Evolutionary conservation across 306 rosid genomes (phyloP).

Genomic region (Malus fusca): DNA sequence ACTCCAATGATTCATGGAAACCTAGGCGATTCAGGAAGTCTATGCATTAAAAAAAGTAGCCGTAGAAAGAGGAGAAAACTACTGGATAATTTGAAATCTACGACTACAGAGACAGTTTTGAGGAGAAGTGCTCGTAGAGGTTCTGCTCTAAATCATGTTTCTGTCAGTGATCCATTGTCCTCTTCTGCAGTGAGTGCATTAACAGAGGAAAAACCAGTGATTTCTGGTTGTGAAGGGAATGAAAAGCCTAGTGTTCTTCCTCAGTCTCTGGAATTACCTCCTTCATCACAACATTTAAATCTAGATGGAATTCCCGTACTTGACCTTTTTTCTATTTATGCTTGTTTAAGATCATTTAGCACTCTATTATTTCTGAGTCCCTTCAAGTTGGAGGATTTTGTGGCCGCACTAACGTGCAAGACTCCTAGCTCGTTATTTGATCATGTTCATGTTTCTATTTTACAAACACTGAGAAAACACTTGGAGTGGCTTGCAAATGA

Average conservation of each 20-base stretch:
- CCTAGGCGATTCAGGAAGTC: slow-evolving; percentile 42
- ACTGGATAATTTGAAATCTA: slow-evolving; percentile 26
- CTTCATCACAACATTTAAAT: slow-evolving; percentile 67
- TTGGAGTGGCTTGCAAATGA: slow-evolving; percentile 81
- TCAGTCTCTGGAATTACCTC: slow-evolving; percentile 60
- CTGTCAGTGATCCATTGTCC: slow-evolving; percentile 30
- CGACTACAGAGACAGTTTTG: slow-evolving; percentile 49
- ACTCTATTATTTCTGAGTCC: slow-evolving; percentile 84
- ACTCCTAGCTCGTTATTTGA: slow-evolving; percentile 67
- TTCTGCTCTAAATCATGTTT: slow-evolving; percentile 38
- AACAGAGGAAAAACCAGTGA: slow-evolving; percentile 46
- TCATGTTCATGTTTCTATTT: slow-evolving; percentile 68
- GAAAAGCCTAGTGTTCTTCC: slow-evolving; percentile 41
- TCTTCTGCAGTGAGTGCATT: slow-evolving; percentile 50
- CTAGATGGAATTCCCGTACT: slow-evolving; percentile 68
- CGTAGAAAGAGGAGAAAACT: slow-evolving; percentile 59
- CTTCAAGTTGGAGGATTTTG: slow-evolving; percentile 87
- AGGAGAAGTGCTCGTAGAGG: slow-evolving; percentile 96
- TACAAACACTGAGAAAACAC: slow-evolving; percentile 76
- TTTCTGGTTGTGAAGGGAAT: slow-evolving; percentile 29
- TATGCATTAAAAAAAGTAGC: slow-evolving; percentile 29
- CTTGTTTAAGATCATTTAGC: slow-evolving; percentile 86
- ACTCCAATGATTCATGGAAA: slow-evolving; percentile 24
- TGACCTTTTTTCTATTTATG: slow-evolving; percentile 76
- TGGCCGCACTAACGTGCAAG: slow-evolving; percentile 51